A percentile compares a stretch with the other conserved stretches of the same genome.
These are phyloP conservation scores for Yamadazyma sp. DNA, from an alignment of 805 yeast species.

Conservation along the genomic window DNA sequence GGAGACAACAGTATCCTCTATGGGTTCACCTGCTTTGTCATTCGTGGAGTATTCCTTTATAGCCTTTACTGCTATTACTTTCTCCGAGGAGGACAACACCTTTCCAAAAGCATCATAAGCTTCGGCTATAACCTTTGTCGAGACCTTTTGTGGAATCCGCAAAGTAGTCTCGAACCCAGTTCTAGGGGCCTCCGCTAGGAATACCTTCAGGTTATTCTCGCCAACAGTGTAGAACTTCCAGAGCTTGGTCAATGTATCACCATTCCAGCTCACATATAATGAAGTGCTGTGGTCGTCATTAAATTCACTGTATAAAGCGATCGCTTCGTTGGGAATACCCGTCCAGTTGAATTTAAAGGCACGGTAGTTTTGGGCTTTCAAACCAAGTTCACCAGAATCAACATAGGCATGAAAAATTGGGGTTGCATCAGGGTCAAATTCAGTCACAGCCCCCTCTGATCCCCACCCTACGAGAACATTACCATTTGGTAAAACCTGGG, in stretches of 20 bases:
- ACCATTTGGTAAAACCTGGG: slow-evolving; percentile 32
- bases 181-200: slow-evolving; percentile 19
- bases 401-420: slow-evolving; percentile 31
- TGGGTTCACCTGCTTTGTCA: no score
- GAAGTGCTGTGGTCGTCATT: slow-evolving; percentile 18
- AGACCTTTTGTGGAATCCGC: neutral
- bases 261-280: slow-evolving; percentile 38
- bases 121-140: slow-evolving; percentile 5
- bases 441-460: slow-evolving; percentile 39
- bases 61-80: slow-evolving; percentile 1
- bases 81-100: slow-evolving; percentile 8
- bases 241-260: slow-evolving; percentile 32
- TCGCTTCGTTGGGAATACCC: slow-evolving; percentile 31
- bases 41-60: no score
- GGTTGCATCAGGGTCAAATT: slow-evolving; percentile 26
- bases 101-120: slow-evolving; percentile 6
- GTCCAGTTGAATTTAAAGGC: slow-evolving; percentile 37
- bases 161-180: slow-evolving; percentile 30
- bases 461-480: slow-evolving; percentile 40
- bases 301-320: slow-evolving; percentile 25
- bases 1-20: no score
- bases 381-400: slow-evolving; percentile 29
- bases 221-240: slow-evolving; percentile 26
- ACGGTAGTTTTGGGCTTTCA: slow-evolving; percentile 31
- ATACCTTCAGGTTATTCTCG: slow-evolving; percentile 12